A percentile compares a stretch with the other conserved stretches of the same genome.
Evolutionary conservation across 768 basidiomycete genomes (phyloP).

Genomic region (Trametes elegans): DNA sequence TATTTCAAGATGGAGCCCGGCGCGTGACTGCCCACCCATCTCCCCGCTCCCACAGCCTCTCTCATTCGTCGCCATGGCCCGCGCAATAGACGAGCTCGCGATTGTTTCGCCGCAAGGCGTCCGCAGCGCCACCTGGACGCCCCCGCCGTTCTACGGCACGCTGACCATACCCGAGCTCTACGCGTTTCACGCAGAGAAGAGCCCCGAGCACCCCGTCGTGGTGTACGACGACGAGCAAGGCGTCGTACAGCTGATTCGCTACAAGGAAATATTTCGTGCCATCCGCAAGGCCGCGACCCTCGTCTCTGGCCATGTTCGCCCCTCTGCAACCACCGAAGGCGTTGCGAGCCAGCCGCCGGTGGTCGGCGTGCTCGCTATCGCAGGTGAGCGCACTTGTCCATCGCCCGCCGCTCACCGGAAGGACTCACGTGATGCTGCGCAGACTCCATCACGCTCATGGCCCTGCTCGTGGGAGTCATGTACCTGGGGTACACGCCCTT

Average conservation of each 20-base stretch:
- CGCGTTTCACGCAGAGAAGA: slow-evolving; percentile 35
- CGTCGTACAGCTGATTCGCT: slow-evolving; percentile 18
- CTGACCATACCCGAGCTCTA: slow-evolving; percentile 35
- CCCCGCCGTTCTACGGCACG: slow-evolving; percentile 34
- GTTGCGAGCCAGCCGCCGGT: slow-evolving; percentile 13
- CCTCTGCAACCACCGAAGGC: neutral
- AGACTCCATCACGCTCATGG: slow-evolving; percentile 27
- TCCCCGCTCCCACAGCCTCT: neutral
- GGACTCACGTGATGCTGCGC: neutral
- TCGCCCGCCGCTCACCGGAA: neutral
- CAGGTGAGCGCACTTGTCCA: slow-evolving; percentile 7
- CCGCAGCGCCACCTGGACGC: slow-evolving; percentile 28
- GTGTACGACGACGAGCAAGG: slow-evolving; percentile 25
- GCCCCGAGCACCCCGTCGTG: slow-evolving; percentile 34
- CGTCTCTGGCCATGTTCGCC: neutral
- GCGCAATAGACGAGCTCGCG: neutral
- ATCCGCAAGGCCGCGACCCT: slow-evolving; percentile 28
- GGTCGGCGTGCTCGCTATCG: slow-evolving; percentile 24
- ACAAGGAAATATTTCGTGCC: slow-evolving; percentile 26
- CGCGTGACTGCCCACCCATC: neutral
- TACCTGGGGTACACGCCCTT: slow-evolving; percentile 27
- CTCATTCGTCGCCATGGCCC: too few relatives aligned
- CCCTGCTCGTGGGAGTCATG: slow-evolving; percentile 18
- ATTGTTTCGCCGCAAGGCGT: neutral
- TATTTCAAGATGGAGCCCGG: too few relatives aligned